These are phyloP conservation scores for Aspergillus cavernicola DNA, from an alignment of 495 filamentous ascomycete species.

Conservation along the genomic window DNA sequence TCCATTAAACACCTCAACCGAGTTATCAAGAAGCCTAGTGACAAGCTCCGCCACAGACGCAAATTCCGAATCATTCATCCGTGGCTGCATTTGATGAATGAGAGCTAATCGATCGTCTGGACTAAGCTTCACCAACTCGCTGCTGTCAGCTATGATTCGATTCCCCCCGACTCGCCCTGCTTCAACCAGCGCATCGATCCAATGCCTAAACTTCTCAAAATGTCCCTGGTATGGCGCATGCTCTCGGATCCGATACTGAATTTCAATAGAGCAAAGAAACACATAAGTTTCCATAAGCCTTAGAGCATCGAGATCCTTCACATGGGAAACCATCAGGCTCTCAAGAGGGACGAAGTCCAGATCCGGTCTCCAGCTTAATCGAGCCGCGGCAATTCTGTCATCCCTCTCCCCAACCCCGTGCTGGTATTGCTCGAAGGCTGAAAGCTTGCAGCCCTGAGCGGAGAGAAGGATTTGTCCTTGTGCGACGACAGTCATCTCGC, in stretches of 20 bases:
- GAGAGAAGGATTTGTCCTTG: not conserved
- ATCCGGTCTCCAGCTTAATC: conserved; percentile 2
- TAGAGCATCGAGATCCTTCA: not conserved
- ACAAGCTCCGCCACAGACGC: not conserved
- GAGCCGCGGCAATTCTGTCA: not conserved
- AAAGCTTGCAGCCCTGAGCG: conserved; percentile 1
- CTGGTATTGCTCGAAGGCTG: not conserved
- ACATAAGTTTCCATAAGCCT: conserved; percentile 5
- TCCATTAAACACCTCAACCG: not conserved
- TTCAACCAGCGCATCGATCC: not conserved
- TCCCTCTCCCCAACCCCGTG: not conserved
- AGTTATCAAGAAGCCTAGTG: not conserved
- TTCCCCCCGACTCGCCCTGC: not conserved
- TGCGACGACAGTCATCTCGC: not conserved
- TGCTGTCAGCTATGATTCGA: not conserved
- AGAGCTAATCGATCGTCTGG: not conserved
- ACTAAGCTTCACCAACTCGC: not conserved
- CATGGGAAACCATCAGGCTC: not conserved
- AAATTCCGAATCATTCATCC: not conserved
- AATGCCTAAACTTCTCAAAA: not conserved
- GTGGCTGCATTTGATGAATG: not conserved
- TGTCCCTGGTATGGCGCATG: not conserved
- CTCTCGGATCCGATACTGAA: not conserved
- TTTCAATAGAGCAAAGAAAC: not conserved
- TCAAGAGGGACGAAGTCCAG: not conserved